phyloP scores from a whole-genome alignment of 352 stramenopile genomes.

The Phytopythium kandeliae region DNA sequence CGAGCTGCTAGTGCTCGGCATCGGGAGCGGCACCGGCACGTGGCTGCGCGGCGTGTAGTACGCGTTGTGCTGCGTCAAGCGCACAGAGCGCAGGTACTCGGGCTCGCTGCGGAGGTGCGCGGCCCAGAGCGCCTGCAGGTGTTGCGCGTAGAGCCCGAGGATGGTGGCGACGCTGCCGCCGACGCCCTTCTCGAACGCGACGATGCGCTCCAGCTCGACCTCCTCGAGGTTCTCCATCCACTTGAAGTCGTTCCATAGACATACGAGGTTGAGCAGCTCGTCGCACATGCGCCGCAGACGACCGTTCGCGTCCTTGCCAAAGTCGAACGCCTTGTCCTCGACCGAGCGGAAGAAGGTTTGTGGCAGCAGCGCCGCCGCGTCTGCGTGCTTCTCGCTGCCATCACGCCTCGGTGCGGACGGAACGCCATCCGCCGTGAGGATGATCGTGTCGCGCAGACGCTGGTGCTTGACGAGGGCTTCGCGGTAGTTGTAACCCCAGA shows the following conservation, averaged over 20 bases:
- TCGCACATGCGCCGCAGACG: slow-evolving; percentile 64
- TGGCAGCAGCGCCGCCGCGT: slow-evolving; percentile 19
- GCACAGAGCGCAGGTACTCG: slow-evolving; percentile 34
- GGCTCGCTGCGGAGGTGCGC: slow-evolving; percentile 34
- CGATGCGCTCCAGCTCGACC: slow-evolving; percentile 37
- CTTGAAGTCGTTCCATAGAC: slow-evolving; percentile 75
- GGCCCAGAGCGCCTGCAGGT: slow-evolving; percentile 58
- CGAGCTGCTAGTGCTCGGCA: not conserved
- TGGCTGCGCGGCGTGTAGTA: slow-evolving; percentile 40
- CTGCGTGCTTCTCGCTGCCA: not conserved
- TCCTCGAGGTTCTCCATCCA: slow-evolving; percentile 52
- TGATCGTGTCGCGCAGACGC: not conserved
- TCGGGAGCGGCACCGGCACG: not conserved
- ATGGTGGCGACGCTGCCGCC: slow-evolving; percentile 60
- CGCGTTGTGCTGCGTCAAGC: slow-evolving; percentile 64
- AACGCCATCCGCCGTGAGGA: not conserved
- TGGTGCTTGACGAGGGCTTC: slow-evolving; percentile 24
- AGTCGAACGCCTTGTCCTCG: slow-evolving; percentile 48
- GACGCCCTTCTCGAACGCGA: slow-evolving; percentile 56
- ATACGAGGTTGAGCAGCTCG: slow-evolving; percentile 66
- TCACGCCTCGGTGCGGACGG: not conserved
- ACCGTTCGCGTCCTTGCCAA: slow-evolving; percentile 51
- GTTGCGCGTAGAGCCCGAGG: slow-evolving; percentile 43
- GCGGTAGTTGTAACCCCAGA: slow-evolving; percentile 50
- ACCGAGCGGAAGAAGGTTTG: slow-evolving; percentile 37